Evolutionary conservation across 1,284 basidiomycete species (phyloP), one percentile per base, ranked within the genome.

Genomic region (Rhodotorula sp.): DNA sequence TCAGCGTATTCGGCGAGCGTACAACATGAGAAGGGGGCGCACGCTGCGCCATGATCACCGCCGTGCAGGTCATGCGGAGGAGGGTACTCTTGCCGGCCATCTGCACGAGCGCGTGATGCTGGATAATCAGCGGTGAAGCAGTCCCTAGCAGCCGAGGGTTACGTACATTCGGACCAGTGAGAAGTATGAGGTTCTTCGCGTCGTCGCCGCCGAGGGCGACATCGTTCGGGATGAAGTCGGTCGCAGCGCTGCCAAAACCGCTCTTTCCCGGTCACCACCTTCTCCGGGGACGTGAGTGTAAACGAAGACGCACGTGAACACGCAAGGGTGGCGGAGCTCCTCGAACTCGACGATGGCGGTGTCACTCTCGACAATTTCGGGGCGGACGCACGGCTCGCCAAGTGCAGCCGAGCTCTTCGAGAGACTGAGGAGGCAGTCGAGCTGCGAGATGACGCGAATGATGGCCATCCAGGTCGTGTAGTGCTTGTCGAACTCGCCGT

Each of bases 391-490:
- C 6, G 97, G 97, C 82, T 96, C 92, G 57, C 94, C 95, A 64
- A 99, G 87, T 21, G 92, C 91, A 46, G 84, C 82, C 2, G 95
- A 97, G 0, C 94, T 87, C 82, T 94, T 95, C 13, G 96, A 91
- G 61, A 99, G 84, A 77, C 92, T 94, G 79, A 97, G 88, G 44
- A 99, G 84, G 81, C 97, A 99, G 82, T 99, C 97, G 36, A 99
- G 84, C 83, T 84, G 97, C 89, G 64, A 94, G 87, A 76, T 92
- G 84, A 58, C 91, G 88, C 72, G 81, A 74, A 84, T 79, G 3
- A 81, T 80, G 39, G 62, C 37, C 59, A 80, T 70, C 77, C 77
- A 81, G 9, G 64, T 74, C 27, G 70, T 25, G 70, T 81, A 81
- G 65, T 79, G 70, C 61, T 77, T 69, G 72, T 79, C 77, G 67